Evolutionary conservation across 805 yeast genomes (phyloP).

Genomic region (Candida wancherniae): DNA sequence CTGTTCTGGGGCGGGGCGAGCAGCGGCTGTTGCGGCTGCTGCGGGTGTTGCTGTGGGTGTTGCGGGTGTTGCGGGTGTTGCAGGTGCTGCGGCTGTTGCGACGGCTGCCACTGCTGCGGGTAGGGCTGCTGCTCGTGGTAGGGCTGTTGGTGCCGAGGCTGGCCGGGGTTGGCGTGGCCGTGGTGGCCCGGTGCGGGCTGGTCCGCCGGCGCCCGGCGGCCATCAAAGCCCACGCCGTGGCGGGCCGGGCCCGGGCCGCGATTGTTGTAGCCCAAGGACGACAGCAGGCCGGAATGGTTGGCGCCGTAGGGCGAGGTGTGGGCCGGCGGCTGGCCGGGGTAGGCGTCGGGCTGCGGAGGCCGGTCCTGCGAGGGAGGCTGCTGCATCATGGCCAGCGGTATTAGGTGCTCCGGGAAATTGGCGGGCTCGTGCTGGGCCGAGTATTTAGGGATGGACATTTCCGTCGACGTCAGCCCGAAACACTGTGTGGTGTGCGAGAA

Average conservation of each 20-base stretch:
- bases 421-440: too few relatives aligned
- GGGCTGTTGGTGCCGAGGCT: slow-evolving; percentile 5
- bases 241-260: slow-evolving; percentile 1
- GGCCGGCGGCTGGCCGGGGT: not conserved
- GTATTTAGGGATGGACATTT: too few relatives aligned
- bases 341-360: not conserved
- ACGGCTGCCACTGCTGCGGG: too few relatives aligned
- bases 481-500: too few relatives aligned
- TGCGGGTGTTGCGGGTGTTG: too few relatives aligned
- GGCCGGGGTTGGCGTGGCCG: slow-evolving; percentile 4
- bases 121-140: slow-evolving; percentile 1
- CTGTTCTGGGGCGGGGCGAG: not conserved
- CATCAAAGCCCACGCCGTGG: not conserved
- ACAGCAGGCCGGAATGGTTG: slow-evolving; percentile 1
- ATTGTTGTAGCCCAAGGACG: too few relatives aligned
- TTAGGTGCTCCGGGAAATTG: slow-evolving; percentile 26
- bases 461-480: too few relatives aligned
- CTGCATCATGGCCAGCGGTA: slow-evolving; percentile 21
- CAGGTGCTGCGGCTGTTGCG: too few relatives aligned
- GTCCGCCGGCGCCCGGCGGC: not conserved
- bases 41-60: not conserved
- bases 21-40: too few relatives aligned
- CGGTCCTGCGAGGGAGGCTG: not conserved
- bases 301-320: slow-evolving; percentile 2
- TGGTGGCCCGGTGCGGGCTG: slow-evolving; percentile 2